Percentiles rank a stretch among this genome's conserved stretches.
Conservation (phyloP, 441 rosid genomes). For the Erodium trifolium region DNA sequence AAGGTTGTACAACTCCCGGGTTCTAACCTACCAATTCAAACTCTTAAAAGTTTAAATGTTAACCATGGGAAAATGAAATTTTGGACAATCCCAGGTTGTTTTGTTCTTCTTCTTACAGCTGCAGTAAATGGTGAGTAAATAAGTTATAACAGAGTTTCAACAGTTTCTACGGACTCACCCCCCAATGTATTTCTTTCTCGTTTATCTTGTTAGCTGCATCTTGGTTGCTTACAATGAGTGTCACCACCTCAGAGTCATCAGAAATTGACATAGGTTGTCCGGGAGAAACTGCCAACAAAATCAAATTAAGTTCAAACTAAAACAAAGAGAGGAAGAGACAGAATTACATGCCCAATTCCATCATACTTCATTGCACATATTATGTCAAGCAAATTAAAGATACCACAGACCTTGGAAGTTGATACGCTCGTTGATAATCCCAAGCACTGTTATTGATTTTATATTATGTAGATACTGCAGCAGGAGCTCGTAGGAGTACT, state of each 20-base stretch:
- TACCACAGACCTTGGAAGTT: conserved; percentile 66
- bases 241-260: conserved; percentile 78
- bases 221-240: conserved; percentile 64
- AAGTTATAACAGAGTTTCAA: neutral
- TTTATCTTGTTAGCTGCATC: conserved; percentile 68
- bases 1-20: neutral
- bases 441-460: conserved; percentile 75
- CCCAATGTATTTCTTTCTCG: conserved; percentile 93
- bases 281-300: conserved; percentile 60
- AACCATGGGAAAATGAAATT: neutral
- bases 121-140: neutral
- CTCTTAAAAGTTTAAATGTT: neutral
- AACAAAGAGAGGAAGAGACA: neutral
- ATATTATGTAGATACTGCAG: conserved; percentile 80
- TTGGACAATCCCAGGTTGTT: neutral
- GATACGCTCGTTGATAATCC: conserved; percentile 82
- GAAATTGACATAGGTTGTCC: conserved; percentile 80
- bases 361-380: neutral
- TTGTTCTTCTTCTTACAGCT: neutral
- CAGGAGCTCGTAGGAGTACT: conserved; percentile 92
- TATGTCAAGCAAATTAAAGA: neutral
- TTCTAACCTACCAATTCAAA: neutral
- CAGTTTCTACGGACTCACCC: conserved; percentile 44
- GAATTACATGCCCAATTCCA: neutral
- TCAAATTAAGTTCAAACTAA: neutral